Base-by-base conservation (phyloP, 2,329 filamentous ascomycete genomes). In the Penicillium capsulatum region DNA sequence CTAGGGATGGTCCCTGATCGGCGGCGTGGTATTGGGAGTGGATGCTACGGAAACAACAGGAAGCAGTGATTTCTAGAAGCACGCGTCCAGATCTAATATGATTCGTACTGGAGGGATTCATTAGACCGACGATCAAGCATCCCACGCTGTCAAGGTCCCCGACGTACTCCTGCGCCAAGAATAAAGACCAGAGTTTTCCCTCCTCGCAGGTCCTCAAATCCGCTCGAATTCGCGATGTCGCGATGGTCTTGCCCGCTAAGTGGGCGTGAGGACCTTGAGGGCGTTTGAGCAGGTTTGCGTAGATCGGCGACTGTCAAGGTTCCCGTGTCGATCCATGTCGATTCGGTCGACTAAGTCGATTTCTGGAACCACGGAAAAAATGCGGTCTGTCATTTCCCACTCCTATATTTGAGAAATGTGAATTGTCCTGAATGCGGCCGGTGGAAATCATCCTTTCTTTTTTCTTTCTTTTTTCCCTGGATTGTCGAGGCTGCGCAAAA, bases 251-350 rank as follows among this genome's bases (percentile, higher is more conserved):
- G 9, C 5, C 9, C 11, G 13, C 26, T n/a, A 6, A 11, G n/a
- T n/a, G n/a, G 27, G 17, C 15, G 17, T 14, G 44, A 43, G 53
- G 43, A 55, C 55, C 55, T 52, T 60, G 58, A 60, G 58, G 26
- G 50, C 44, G 39, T 58, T 61, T 61, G 58, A 58, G 57, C 45
- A 52, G 32, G 32, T 57, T 61, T 51, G 35, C 31, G 37, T 31
- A 34, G 44, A 47, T 48, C 49, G 31, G 40, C 37, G 36, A 38
- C 44, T 50, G 42, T 50, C 50, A 51, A 43, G 45, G 31, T 38
- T 31, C 33, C 31, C 7, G n/a, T 31, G 43, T 28, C 43, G 43
- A 45, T 45, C 43, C 15, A 36, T 44, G 34, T 35, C 37, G 34
- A 37, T 40, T 40, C 17, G 4, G 29, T 22, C 19, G 5, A 9